Evolutionary conservation across 331 rosid genomes (phyloP), one percentile per base, ranked within the genome.

Genomic region (Arachis monticola): DNA sequence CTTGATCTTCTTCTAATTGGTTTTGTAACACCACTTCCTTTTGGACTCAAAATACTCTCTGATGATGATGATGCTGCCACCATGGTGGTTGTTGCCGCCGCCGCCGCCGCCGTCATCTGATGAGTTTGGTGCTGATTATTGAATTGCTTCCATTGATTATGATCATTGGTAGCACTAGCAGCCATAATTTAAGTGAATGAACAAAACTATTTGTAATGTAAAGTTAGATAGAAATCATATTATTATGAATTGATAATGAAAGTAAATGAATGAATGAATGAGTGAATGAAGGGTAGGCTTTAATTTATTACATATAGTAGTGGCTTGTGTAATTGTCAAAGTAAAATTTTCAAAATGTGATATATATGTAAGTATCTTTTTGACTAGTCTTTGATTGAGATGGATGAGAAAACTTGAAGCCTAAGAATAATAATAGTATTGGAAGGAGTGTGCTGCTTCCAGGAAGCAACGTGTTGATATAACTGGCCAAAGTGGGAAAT

Each of bases 1-100:
- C 97, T 81, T 1, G 99, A 88, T 63, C 99, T 80, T 42, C 90
- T 79, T 38, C 89, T 64, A 35, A 82, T 78, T 1, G 92, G 89
- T 76, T 85, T 91, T 17, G 87, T 17, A 17, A 17, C 66, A 5
- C 64, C 75, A 48, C 52, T 60, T 9, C 81, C 80, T 53, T 80
- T 83, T 11, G 87, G 70, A 59, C 79, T 64, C 57, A 57, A 3
- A 9, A 59, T 22, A 42, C 59, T 67, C 13, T 77, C 80, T 14
- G 59, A 53, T 68, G 74, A 58, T 48, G 77, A 77, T 14, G 59
- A n/a, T 68, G 74, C 50, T 48, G 77, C 48, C 17, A 65, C 55
- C 2, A 67, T 69, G 6, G 64, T 70, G 65, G 32, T 51, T 2
- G 75, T 57, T 9, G 80, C 40, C 3, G 3, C 40, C 40, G 40